Percentiles rank a stretch among this genome's conserved stretches.
These are phyloP conservation scores for Pseudocercospora musae DNA, from an alignment of 2,329 filamentous ascomycete species.

Conservation along the genomic window DNA sequence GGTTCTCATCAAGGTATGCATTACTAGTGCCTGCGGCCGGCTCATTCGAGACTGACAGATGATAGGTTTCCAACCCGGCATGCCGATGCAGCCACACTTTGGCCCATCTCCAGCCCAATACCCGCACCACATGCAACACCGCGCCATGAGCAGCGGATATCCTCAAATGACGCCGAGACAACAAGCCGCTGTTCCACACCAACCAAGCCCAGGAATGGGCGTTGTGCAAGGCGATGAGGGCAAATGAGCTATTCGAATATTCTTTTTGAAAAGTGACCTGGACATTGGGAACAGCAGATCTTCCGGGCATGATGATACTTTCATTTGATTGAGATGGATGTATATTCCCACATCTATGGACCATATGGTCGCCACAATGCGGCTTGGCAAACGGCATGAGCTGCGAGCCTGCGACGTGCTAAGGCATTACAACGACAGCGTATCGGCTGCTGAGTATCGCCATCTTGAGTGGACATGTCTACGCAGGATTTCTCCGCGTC, in stretches of 20 bases:
- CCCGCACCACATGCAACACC: slow-evolving; percentile 29
- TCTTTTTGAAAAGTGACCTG: background rate
- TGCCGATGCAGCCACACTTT: slow-evolving; percentile 22
- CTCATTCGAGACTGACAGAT: background rate
- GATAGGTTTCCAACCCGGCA: slow-evolving; percentile 47
- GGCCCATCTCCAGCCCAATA: slow-evolving; percentile 23
- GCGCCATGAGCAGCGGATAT: slow-evolving; percentile 32
- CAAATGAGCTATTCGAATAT: slow-evolving; percentile 24
- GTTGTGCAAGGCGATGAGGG: slow-evolving; percentile 30
- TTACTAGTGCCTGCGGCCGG: background rate
- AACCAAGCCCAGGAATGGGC: slow-evolving; percentile 30
- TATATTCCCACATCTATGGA: background rate
- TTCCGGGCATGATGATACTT: background rate
- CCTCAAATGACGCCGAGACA: slow-evolving; percentile 37
- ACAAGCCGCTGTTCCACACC: slow-evolving; percentile 32
- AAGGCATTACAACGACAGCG: background rate
- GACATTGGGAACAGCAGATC: background rate
- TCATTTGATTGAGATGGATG: background rate
- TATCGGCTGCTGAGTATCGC: background rate
- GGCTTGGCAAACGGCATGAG: background rate
- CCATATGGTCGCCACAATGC: background rate
- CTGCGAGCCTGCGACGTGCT: background rate
- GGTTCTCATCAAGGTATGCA: slow-evolving; percentile 72
- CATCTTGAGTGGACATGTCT: background rate
- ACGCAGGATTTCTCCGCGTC: background rate